Base-by-base conservation (phyloP, 495 filamentous ascomycete genomes). In the Physcia stellaris region DNA sequence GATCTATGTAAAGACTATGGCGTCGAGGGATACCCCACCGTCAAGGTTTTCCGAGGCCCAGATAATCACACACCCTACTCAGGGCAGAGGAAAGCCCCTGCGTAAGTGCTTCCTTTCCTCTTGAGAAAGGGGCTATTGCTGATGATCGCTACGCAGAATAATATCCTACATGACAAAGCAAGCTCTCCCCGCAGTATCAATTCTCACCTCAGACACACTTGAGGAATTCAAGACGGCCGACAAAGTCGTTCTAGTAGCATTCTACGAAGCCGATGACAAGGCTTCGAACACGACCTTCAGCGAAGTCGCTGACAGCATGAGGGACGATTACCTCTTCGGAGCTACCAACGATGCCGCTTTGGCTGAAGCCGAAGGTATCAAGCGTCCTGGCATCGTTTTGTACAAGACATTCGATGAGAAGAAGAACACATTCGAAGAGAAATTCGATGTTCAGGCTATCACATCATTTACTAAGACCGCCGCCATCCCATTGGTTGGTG, bases 141-240 rank as follows among this genome's bases (percentile, higher is more conserved):
- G 9, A 30, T 29, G 10, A 34, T 29, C 17, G 11, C 24, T 18
- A 20, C 34, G 10, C 27, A 90, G 83, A 32, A 94, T 98, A 60
- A 78, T 92, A 27, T 98, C 90, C 18, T 96, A 94, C 69, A 99
- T 99, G 90, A 81, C 80, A 56, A 99, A 99, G 71, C 92, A 99
- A 67, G 80, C 82, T 15, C 76, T 99, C 39, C 90, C 90, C 22
- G 83, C 90, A 36, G 87, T 99, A 38, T 94, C 88, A 2, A 56
- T 69, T 31, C 65, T 96, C 31, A 78, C 68, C 49, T 72, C 76
- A 47, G 82, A 90, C 36, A 83, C 77, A 39, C 63, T 95, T 19
- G 83, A 86, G 52, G 87, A 94, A 39, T 93, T 96, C 75, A 96
- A 96, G 81, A 86, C 80, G 37, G 73, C 86, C 57, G 90, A 99